Evolutionary conservation across 768 basidiomycete species (phyloP), one percentile per base, ranked within the genome.

Genomic region (Collybia mongolica): DNA sequence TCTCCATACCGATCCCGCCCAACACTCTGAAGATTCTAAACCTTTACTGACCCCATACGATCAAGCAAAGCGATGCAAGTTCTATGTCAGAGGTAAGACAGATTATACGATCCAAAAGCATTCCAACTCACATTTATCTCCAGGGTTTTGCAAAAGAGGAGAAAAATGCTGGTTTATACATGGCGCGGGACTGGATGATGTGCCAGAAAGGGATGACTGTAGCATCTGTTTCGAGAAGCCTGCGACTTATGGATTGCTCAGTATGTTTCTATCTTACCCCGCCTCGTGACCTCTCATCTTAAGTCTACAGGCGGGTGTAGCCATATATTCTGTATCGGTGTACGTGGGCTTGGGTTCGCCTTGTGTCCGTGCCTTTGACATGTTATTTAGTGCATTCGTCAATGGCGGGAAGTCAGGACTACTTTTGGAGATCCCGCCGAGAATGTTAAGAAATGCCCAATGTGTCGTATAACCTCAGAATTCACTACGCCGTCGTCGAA

Each of bases 101-200:
- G 44, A 19, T 11, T 39, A 1, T 38, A 12, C 41, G 17, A 20
- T 39, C 2, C n/a, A 22, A 22, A 23, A 18, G 24, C 35, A 45
- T 9, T 51, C 40, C 39, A 20, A 38, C 8, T 32, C 29, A 19
- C 22, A 46, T 36, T 17, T 48, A 26, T 2, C 23, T 19, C 22
- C 41, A 88, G 90, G 90, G 0, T 88, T 77, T 63, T 92, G 90
- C 61, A 81, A 75, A 54, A 72, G 79, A 26, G 89, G 86, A 11
- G 80, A 80, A 39, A 65, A 68, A 28, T 93, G 90, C 62, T 91
- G 90, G 90, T 93, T 90, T 66, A 63, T 70, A 26, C 90, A 93
- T 60, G 71, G 66, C 46, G 58, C 70, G 23, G 64, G 60, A 39
- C 46, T 56, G 20, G 43, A 54, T 1, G 65, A 63, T 4, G 69